Evolutionary conservation across 257 asterid species (phyloP), one percentile per base, ranked within the genome.

Genomic region (Solanum bulbocastanum): DNA sequence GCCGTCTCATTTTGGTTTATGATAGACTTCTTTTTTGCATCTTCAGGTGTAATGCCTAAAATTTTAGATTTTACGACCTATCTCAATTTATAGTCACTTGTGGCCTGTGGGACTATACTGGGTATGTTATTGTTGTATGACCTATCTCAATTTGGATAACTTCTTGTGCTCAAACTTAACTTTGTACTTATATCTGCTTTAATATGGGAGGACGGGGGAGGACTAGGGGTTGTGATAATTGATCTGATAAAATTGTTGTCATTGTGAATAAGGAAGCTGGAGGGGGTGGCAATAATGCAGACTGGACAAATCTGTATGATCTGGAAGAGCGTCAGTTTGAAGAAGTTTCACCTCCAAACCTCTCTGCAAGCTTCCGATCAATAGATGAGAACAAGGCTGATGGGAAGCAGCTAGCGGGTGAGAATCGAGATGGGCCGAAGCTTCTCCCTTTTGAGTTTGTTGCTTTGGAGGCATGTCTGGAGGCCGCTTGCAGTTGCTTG

Each of bases 401-500:
- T 66, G 92, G 91, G 89, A 96, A 93, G 87, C 98, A 92, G 87
- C 94, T 87, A 83, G 72, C 90, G 13, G 86, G 78, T 20, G 98
- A 95, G 66, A 95, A 92, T 88, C 94, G 94, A 76, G 98, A 95
- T 46, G 98, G 99, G 46, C 98, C 94, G 5, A 97, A 95, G 94
- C 92, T 94, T 90, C 98, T 95, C 86, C 99, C 99, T 2, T 96
- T 97, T 40, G 99, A 97, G 91, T 97, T 97, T 90, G 99, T 96
- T 81, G 98, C 98, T 22, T 90, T 96, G 90, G 99, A 97, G 92
- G 98, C 99, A 1, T 97, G 98, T 89, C 98, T 97, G n/a, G 99
- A 97, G 92, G 96, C 98, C 88, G 99, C 99, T 88, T 95, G 99
- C 89, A 92, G 98, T 92, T 92, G 93, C 91, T 92, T 97, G 95